phyloP scores from a whole-genome alignment of 345 rosid genomes.

The Syzygium grande region DNA sequence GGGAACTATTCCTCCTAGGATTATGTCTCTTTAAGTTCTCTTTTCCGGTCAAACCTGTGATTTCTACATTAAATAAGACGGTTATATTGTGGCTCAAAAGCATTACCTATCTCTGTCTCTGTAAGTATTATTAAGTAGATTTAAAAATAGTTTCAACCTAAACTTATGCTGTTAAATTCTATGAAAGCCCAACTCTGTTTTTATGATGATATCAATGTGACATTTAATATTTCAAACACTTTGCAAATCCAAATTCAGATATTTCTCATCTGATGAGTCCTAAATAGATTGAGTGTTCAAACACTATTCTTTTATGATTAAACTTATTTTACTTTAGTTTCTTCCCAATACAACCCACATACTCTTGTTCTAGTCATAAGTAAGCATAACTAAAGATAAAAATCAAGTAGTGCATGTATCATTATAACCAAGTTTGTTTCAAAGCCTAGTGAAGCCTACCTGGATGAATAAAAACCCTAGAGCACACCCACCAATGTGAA shows the following conservation, averaged over 20 bases:
- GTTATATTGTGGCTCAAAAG: background rate
- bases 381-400: no score
- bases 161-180: background rate
- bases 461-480: background rate
- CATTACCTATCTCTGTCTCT: background rate
- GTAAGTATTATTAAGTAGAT: background rate
- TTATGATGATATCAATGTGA: rapidly evolving
- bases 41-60: background rate
- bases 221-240: background rate
- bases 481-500: background rate
- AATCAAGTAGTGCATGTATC: background rate
- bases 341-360: background rate
- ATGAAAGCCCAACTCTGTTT: background rate
- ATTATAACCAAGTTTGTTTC: no score
- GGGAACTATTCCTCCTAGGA: background rate
- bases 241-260: background rate
- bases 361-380: background rate
- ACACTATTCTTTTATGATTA: background rate
- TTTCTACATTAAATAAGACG: background rate
- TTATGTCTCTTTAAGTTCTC: background rate
- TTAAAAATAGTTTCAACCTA: background rate
- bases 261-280: background rate
- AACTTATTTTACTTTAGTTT: background rate
- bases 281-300: background rate
- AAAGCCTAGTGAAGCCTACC: background rate